Base-by-base conservation (phyloP, 306 rosid genomes). In the Sophora flavescens region DNA sequence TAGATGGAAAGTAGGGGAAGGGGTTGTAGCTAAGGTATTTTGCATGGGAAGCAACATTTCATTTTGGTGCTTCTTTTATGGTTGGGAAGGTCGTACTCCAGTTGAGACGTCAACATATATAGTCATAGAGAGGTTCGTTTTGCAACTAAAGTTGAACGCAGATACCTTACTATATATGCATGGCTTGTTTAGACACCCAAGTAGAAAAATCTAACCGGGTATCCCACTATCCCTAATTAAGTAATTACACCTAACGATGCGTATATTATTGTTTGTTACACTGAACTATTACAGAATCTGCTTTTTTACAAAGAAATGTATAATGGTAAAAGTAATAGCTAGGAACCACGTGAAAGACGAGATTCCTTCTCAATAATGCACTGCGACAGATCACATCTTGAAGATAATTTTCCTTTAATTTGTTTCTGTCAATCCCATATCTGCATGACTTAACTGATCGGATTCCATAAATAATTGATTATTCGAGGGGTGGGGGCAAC, bases 21-120 rank as follows among this genome's bases (percentile, higher is more conserved):
- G 73, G 63, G 26, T 69, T 52, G 81, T 76, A 64, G 74, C 41
- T 76, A 70, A 70, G 72, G 36, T 83, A 83, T 79, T 83, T 83
- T 83, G 87, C 87, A 83, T 75, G 87, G 84, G 87, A 83, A 83
- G 87, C 84, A 83, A 83, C 84, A 70, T 63, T 79, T 63, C 58
- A 83, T 63, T 69, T 79, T 73, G 81, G 83, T 78, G 73, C 14
- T 67, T 69, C 81, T 78, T 79, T 79, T 83, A 83, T 83, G 81
- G 83, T 83, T 83, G 83, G 74, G 75, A 79, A 74, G 78, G 86
- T 83, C 81, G 75, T 83, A 68, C 78, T 79, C 66, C 26, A 68
- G 87, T 75, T 83, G 84, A 75, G 68, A 83, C 42, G 87, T 83
- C 87, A 83, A 83, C 73, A 83, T 83, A 61, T 9, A 44, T 0